These are phyloP conservation scores for Neurospora sp. DNA, from an alignment of 495 filamentous ascomycete genomes.

Conservation along the genomic window DNA sequence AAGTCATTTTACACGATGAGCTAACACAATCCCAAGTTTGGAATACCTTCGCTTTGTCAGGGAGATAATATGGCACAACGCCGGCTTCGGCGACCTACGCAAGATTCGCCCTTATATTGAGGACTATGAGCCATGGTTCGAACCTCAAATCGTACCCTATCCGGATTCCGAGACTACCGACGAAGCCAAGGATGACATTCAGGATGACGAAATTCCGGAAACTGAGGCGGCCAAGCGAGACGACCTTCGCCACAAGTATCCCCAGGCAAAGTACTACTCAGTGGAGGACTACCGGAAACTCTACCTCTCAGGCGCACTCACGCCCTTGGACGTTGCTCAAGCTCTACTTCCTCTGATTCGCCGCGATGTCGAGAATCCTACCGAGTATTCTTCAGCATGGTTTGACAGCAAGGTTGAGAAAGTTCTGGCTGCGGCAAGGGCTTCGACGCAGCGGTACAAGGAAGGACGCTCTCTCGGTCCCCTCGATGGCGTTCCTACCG, in stretches of 20 bases:
- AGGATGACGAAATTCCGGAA: constrained; percentile 5
- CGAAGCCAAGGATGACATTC: constrained; percentile 6
- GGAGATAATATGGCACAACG: constrained; percentile 49
- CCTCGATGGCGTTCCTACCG: constrained; percentile 66
- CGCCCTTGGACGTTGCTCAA: constrained; percentile 55
- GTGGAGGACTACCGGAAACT: constrained; percentile 57
- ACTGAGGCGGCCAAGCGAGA: constrained; percentile 5
- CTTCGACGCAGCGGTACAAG: constrained; percentile 54
- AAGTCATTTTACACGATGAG: background rate
- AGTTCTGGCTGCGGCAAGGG: constrained; percentile 54
- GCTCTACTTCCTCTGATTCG: constrained; percentile 56
- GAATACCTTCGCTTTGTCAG: constrained; percentile 24
- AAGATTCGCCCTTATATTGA: constrained; percentile 45
- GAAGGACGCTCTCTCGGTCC: constrained; percentile 49
- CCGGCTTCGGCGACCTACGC: constrained; percentile 54
- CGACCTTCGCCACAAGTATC: constrained; percentile 15
- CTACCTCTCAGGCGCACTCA: constrained; percentile 54
- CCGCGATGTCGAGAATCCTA: constrained; percentile 41
- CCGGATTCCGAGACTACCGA: background rate
- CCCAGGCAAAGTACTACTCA: constrained; percentile 44
- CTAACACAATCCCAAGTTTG: constrained; percentile 14
- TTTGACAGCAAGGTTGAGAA: constrained; percentile 47
- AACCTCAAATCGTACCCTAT: constrained; percentile 65
- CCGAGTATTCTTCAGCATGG: constrained; percentile 56
- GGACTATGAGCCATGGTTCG: constrained; percentile 54